A percentile compares a stretch with the other conserved stretches of the same genome.
These are phyloP conservation scores for Saccharata proteae DNA, from an alignment of 2,329 filamentous ascomycete genomes.

Conservation along the genomic window DNA sequence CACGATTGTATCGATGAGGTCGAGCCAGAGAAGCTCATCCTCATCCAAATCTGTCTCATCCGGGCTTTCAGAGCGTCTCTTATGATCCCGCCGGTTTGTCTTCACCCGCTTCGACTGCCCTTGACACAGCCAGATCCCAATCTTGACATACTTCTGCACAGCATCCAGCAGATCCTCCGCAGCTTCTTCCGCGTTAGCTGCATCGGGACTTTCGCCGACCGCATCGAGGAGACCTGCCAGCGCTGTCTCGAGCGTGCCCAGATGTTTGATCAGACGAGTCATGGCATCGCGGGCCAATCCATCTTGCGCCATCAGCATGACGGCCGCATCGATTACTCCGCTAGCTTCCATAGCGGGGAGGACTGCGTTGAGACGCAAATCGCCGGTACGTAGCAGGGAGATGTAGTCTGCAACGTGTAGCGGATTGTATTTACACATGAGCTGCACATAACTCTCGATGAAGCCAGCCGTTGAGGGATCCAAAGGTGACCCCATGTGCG, in stretches of 20 bases:
- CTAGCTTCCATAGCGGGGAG: slow-evolving; percentile 81
- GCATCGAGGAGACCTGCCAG: slow-evolving; percentile 61
- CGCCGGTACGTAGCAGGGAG: slow-evolving; percentile 58
- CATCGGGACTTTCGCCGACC: slow-evolving; percentile 43
- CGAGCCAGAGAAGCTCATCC: slow-evolving; percentile 54
- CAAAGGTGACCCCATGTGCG: slow-evolving; percentile 18
- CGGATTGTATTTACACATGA: slow-evolving; percentile 82
- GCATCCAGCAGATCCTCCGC: slow-evolving; percentile 63
- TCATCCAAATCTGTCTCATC: slow-evolving; percentile 45
- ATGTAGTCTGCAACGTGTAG: slow-evolving; percentile 78
- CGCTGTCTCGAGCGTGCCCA: slow-evolving; percentile 67
- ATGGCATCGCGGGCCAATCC: slow-evolving; percentile 76
- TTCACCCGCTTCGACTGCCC: slow-evolving; percentile 56
- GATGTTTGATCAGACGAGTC: slow-evolving; percentile 68
- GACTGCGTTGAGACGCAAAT: slow-evolving; percentile 67
- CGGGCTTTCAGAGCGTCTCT: slow-evolving; percentile 21
- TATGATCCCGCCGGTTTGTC: slow-evolving; percentile 12
- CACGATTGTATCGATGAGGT: slow-evolving; percentile 51
- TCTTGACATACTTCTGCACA: slow-evolving; percentile 78
- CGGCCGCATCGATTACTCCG: slow-evolving; percentile 83
- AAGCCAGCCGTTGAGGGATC: slow-evolving; percentile 7
- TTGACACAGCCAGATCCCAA: slow-evolving; percentile 93
- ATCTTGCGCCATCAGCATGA: slow-evolving; percentile 80
- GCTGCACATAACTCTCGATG: slow-evolving; percentile 66
- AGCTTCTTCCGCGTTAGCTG: slow-evolving; percentile 48